A percentile compares a stretch with the other conserved stretches of the same genome.
These are phyloP conservation scores for Cicer chorassanicum DNA, from an alignment of 306 rosid genomes.

Conservation along the genomic window DNA sequence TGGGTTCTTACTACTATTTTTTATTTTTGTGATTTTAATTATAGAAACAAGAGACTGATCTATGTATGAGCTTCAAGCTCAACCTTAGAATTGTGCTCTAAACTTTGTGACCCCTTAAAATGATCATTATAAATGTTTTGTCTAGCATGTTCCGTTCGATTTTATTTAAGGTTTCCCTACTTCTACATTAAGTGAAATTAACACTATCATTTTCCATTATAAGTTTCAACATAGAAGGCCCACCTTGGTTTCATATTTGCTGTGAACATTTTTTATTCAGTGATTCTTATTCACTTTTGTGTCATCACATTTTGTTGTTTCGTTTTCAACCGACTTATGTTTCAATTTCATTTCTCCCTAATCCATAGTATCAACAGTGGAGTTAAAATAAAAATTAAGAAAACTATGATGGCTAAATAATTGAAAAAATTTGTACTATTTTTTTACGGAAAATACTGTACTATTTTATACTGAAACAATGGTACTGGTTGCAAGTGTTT, in stretches of 20 bases:
- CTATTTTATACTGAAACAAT: background rate
- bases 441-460: background rate
- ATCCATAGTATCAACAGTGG: background rate
- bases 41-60: slow-evolving; percentile 30
- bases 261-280: background rate
- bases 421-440: background rate
- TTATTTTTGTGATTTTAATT: slow-evolving; percentile 3
- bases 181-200: slow-evolving; percentile 19
- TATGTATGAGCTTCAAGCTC: background rate
- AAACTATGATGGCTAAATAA: background rate
- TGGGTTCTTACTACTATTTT: slow-evolving; percentile 16
- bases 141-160: background rate
- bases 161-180: too few relatives aligned
- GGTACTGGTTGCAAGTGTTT: background rate
- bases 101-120: background rate
- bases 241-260: background rate
- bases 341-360: background rate
- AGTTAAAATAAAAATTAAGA: background rate
- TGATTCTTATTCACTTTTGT: background rate
- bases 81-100: background rate
- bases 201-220: slow-evolving; percentile 21
- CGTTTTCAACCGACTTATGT: slow-evolving; percentile 19
- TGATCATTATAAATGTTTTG: background rate
- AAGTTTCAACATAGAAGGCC: slow-evolving; percentile 21
- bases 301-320: background rate